A percentile compares a stretch with the other conserved stretches of the same genome.
phyloP scores from a whole-genome alignment of 192 early-diverging fungal genomes.

The Anaeromyces robustus region DNA sequence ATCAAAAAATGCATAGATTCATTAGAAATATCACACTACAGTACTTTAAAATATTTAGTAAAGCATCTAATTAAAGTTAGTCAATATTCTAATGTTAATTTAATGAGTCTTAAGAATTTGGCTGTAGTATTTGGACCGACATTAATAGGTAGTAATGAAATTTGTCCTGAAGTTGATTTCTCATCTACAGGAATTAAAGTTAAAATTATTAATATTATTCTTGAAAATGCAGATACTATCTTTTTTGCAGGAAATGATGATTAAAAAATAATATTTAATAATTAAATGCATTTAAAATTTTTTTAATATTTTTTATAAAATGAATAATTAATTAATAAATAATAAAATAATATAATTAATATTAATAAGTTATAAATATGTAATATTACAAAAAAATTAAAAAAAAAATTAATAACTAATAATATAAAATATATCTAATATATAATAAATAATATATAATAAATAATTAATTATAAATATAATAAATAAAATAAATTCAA shows the following conservation, averaged over 20 bases:
- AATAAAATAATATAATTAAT: too few relatives aligned
- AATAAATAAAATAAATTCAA: too few relatives aligned
- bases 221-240: not conserved
- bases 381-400: too few relatives aligned
- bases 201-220: not conserved
- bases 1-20: not conserved
- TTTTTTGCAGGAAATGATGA: not conserved
- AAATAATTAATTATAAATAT: too few relatives aligned
- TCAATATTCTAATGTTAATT: not conserved
- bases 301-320: too few relatives aligned
- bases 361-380: too few relatives aligned
- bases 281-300: too few relatives aligned
- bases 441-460: too few relatives aligned
- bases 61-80: not conserved
- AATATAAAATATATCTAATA: too few relatives aligned
- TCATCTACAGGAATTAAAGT: not conserved
- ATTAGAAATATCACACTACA: not conserved
- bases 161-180: not conserved
- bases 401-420: too few relatives aligned
- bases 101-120: not conserved
- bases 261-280: too few relatives aligned
- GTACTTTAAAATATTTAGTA: not conserved
- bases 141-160: not conserved
- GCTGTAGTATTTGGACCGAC: not conserved
- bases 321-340: too few relatives aligned